Conservation (phyloP, 2,329 filamentous ascomycete species). For the Escovopsis sp. region DNA sequence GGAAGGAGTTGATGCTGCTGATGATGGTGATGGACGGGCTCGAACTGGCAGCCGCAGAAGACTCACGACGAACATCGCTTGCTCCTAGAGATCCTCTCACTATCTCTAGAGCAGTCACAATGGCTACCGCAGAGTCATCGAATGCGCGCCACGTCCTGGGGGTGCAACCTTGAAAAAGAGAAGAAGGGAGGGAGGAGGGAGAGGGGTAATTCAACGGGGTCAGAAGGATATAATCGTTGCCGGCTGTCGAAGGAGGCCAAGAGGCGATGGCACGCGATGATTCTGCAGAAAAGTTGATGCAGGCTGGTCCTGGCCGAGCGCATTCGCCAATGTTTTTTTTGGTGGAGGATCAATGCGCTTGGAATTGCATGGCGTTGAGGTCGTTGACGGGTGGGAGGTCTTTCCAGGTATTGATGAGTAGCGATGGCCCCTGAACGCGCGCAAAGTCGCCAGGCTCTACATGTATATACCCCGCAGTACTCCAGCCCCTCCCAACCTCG, state of each 20-base stretch:
- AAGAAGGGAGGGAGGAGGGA: too few relatives aligned
- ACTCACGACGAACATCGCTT: conserved; percentile 41
- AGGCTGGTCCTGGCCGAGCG: conserved; percentile 1
- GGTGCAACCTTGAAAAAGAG: background rate
- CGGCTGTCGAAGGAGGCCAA: too few relatives aligned
- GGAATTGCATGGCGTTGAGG: too few relatives aligned
- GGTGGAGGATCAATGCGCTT: background rate
- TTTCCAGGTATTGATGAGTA: too few relatives aligned
- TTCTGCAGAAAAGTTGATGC: too few relatives aligned
- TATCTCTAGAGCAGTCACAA: conserved; percentile 60
- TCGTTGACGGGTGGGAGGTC: too few relatives aligned
- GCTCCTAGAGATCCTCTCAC: conserved; percentile 63
- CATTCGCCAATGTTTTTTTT: conserved; percentile 9
- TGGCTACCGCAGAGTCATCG: conserved; percentile 56
- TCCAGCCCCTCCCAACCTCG: background rate
- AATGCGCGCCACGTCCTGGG: conserved; percentile 10
- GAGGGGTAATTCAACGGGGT: background rate
- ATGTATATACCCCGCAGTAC: background rate
- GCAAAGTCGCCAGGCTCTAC: too few relatives aligned
- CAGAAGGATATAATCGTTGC: background rate
- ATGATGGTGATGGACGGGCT: too few relatives aligned
- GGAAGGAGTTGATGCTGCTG: too few relatives aligned
- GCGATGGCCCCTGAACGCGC: too few relatives aligned
- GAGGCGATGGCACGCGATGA: too few relatives aligned
- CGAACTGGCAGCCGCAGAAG: conserved; percentile 6